These are phyloP conservation scores for Penicillium sp. DNA, from an alignment of 2,329 filamentous ascomycete genomes.

Conservation along the genomic window DNA sequence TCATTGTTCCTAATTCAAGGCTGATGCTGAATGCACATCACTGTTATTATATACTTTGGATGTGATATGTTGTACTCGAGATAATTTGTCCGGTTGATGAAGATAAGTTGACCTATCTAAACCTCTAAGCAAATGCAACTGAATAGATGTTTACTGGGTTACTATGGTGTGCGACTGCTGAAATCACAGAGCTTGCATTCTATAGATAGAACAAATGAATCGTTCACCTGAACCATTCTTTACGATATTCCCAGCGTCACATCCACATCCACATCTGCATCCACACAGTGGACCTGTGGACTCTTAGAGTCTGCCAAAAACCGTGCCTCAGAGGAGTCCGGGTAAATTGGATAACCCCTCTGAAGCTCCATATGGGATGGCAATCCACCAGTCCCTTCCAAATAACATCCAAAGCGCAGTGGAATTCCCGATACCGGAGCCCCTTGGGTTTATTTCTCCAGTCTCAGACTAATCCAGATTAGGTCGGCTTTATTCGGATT, in stretches of 20 bases:
- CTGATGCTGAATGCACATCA: constrained; percentile 20
- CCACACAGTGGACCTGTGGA: not conserved
- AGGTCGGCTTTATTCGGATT: not conserved
- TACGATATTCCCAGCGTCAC: not conserved
- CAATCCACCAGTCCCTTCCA: not conserved
- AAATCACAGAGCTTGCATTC: not conserved
- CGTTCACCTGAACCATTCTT: constrained; percentile 9
- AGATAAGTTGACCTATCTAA: too few relatives aligned
- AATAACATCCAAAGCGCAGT: not conserved
- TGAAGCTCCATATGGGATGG: not conserved
- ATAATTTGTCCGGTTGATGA: not conserved
- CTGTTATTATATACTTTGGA: constrained; percentile 8
- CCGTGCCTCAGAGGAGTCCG: not conserved
- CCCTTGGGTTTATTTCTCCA: not conserved
- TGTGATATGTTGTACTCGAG: not conserved
- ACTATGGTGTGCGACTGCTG: not conserved
- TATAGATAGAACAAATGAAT: constrained; percentile 16
- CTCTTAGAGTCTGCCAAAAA: too few relatives aligned
- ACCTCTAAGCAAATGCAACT: too few relatives aligned
- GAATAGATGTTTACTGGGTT: too few relatives aligned
- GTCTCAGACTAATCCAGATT: not conserved
- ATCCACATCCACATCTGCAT: not conserved
- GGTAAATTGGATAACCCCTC: not conserved
- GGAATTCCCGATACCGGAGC: constrained; percentile 21
- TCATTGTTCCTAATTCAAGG: constrained; percentile 32